Conservation (phyloP, 768 basidiomycete genomes). For the Tylopilus subfusipes region DNA sequence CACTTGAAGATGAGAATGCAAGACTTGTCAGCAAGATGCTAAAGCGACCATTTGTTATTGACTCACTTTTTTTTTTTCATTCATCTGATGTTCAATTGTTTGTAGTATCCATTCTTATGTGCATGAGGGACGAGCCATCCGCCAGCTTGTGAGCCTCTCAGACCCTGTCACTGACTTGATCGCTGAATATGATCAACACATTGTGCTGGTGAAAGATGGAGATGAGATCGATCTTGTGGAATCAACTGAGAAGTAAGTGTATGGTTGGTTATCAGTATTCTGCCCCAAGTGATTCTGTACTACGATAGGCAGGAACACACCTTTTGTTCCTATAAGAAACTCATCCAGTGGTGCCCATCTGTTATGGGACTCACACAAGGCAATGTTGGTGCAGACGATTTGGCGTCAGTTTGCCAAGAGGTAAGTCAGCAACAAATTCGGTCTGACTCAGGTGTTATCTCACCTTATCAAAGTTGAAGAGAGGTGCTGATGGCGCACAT, state of each 20-base stretch:
- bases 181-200: not conserved
- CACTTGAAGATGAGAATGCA: no score
- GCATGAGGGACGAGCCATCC: not conserved
- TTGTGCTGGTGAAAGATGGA: not conserved
- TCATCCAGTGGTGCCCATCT: not conserved
- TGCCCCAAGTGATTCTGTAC: no score
- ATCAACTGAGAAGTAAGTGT: not conserved
- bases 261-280: no score
- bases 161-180: not conserved
- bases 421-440: no score
- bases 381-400: not conserved
- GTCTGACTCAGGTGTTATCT: no score
- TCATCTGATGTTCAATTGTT: no score
- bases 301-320: not conserved
- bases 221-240: not conserved
- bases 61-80: no score
- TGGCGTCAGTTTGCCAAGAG: no score
- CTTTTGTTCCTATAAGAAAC: not conserved
- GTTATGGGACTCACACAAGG: not conserved
- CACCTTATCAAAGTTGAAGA: no score
- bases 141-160: not conserved
- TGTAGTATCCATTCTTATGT: not conserved
- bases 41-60: no score
- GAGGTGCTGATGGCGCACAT: conserved; percentile 9
- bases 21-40: no score